Evolutionary conservation across 345 rosid species (phyloP).

Genomic region (Lepidium sativum): DNA sequence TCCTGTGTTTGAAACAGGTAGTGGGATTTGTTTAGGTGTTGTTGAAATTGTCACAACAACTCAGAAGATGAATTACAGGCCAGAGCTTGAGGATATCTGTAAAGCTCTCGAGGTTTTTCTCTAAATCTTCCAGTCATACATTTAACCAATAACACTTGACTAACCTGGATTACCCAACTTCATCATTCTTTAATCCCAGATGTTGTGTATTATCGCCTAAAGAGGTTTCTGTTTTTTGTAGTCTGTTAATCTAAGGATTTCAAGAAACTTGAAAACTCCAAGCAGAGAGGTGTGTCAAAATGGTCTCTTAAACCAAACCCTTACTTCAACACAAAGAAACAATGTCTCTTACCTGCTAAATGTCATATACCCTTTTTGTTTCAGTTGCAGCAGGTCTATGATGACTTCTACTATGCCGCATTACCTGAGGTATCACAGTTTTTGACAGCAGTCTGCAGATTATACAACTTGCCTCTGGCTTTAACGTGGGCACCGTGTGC

Average conservation of each 20-base stretch:
- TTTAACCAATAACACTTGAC: too few species aligned
- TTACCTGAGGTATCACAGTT: constrained; percentile 47
- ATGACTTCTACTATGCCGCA: constrained; percentile 41
- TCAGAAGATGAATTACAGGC: constrained; percentile 55
- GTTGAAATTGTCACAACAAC: constrained; percentile 81
- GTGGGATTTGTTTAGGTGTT: constrained; percentile 77
- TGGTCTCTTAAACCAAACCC: not conserved
- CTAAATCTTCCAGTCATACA: not conserved
- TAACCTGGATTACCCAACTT: not conserved
- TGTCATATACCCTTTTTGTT: constrained; percentile 8
- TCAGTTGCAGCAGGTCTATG: constrained; percentile 38
- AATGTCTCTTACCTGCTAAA: not conserved
- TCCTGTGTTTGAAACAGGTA: constrained; percentile 78
- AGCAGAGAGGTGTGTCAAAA: constrained; percentile 40
- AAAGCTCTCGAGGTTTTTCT: constrained; percentile 80
- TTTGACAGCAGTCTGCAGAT: constrained; percentile 51
- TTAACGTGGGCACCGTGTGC: constrained; percentile 76
- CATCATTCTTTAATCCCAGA: not conserved
- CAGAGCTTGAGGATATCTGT: constrained; percentile 73
- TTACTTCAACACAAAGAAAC: too few species aligned
- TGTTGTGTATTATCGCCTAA: constrained; percentile 18
- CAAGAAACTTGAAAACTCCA: constrained; percentile 42
- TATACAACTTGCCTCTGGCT: constrained; percentile 64
- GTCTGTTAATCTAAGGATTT: constrained; percentile 82
- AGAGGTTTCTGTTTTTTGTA: constrained; percentile 28